Conservation (phyloP, 2,329 filamentous ascomycete species). For the Xylariaceae sp. region DNA sequence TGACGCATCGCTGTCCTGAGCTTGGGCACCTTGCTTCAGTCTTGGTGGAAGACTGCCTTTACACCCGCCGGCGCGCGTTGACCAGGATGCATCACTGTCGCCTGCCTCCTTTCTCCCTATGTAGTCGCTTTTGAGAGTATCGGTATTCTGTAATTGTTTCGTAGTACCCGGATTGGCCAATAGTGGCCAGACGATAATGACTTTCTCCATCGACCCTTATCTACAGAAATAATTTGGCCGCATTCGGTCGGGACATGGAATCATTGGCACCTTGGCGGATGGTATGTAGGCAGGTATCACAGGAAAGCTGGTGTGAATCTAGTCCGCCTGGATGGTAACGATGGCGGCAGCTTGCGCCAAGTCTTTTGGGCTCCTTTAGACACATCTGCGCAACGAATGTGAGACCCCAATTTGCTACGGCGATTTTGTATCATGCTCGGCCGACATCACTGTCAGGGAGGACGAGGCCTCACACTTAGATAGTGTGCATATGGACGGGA, state of each 20-base stretch:
- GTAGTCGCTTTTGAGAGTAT: slow-evolving; percentile 1
- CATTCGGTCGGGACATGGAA: not conserved
- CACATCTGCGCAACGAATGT: slow-evolving; percentile 2
- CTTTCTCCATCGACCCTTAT: not conserved
- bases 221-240: not conserved
- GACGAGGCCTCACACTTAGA: not conserved
- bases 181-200: not conserved
- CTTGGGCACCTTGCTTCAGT: not conserved
- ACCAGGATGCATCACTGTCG: not conserved
- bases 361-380: not conserved
- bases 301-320: not conserved
- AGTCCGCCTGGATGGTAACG: not conserved
- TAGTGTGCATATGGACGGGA: not conserved
- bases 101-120: not conserved
- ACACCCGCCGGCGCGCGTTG: not conserved
- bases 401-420: not conserved
- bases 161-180: slow-evolving; percentile 12
- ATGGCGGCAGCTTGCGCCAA: slow-evolving; percentile 1
- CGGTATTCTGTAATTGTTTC: not conserved
- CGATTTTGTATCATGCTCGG: not conserved
- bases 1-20: not conserved
- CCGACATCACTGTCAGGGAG: not conserved
- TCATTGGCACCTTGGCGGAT: not conserved
- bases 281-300: not conserved
- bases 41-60: not conserved